Conservation (phyloP, 139 green algal species). For the Tetradesmus lagerheimii region DNA sequence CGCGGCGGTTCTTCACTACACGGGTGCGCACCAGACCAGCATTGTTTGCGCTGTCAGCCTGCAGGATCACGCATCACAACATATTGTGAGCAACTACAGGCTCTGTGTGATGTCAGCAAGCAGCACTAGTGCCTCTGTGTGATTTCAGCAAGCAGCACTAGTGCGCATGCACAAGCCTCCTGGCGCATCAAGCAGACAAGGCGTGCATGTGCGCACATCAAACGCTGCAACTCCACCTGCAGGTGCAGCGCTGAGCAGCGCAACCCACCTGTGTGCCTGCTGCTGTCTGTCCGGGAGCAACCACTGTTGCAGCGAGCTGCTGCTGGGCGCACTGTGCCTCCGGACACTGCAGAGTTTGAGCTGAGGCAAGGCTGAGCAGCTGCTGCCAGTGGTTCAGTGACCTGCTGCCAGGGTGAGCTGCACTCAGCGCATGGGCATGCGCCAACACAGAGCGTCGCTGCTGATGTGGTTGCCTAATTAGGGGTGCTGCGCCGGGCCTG, state of each 20-base stretch:
- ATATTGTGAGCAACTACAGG: neutral
- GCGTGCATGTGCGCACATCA: neutral
- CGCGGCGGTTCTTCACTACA: neutral
- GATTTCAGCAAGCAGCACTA: neutral
- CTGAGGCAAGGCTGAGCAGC: neutral
- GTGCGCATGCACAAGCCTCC: neutral
- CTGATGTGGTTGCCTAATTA: neutral
- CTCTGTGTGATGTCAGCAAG: neutral
- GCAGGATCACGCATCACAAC: neutral
- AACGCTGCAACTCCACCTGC: neutral
- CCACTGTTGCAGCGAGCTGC: neutral
- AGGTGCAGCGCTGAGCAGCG: neutral
- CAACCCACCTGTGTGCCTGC: neutral
- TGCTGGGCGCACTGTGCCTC: neutral
- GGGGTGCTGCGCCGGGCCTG: neutral
- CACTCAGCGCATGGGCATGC: neutral
- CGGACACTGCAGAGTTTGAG: neutral
- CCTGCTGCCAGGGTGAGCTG: constrained; percentile 11
- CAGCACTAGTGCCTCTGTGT: neutral
- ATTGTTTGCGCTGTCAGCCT: neutral
- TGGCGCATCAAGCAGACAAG: neutral
- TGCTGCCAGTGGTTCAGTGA: neutral
- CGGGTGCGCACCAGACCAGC: constrained; percentile 10
- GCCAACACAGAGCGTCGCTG: neutral
- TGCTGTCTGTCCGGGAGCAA: neutral